Conservation (phyloP, 2,329 filamentous ascomycete genomes). For the Exophiala calicioides region DNA sequence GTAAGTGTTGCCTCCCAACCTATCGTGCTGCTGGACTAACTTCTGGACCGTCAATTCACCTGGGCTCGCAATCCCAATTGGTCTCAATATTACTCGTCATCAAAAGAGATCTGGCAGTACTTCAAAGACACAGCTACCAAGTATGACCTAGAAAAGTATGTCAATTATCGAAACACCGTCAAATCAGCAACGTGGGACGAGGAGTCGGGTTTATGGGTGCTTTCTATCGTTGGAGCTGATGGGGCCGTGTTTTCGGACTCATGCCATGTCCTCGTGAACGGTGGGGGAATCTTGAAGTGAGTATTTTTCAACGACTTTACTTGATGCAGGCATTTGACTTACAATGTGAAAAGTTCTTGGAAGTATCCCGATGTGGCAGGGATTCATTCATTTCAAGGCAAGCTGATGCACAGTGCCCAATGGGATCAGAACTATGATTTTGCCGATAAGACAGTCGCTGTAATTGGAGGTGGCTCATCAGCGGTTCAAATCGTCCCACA, state of each 20-base stretch:
- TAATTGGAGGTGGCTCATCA: conserved; percentile 31
- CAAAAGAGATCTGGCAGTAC: conserved; percentile 34
- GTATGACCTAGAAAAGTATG: conserved; percentile 16
- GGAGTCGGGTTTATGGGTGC: conserved; percentile 15
- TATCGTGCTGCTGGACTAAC: too few species aligned
- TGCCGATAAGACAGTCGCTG: conserved; percentile 26
- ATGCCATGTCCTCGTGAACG: conserved; percentile 33
- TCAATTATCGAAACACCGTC: background rate
- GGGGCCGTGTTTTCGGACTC: background rate
- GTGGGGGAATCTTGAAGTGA: conserved; percentile 29
- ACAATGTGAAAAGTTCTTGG: conserved; percentile 21
- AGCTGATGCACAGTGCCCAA: conserved; percentile 35
- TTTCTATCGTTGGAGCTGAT: conserved; percentile 2
- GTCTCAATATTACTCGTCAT: conserved; percentile 26
- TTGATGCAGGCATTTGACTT: background rate
- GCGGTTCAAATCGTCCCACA: conserved; percentile 36
- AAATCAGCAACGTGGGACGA: conserved; percentile 8
- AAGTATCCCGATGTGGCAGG: conserved; percentile 36
- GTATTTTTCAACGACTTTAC: background rate
- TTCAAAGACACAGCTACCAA: conserved; percentile 30
- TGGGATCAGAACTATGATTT: conserved; percentile 34
- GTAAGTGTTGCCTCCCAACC: background rate
- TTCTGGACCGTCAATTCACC: conserved; percentile 2
- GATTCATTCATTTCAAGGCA: conserved; percentile 37
- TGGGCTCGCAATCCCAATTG: conserved; percentile 26